Percentiles rank a stretch among this genome's conserved stretches.
These are phyloP conservation scores for Zygosaccharomyces gambellarensis DNA, from an alignment of 805 yeast genomes.

Conservation along the genomic window DNA sequence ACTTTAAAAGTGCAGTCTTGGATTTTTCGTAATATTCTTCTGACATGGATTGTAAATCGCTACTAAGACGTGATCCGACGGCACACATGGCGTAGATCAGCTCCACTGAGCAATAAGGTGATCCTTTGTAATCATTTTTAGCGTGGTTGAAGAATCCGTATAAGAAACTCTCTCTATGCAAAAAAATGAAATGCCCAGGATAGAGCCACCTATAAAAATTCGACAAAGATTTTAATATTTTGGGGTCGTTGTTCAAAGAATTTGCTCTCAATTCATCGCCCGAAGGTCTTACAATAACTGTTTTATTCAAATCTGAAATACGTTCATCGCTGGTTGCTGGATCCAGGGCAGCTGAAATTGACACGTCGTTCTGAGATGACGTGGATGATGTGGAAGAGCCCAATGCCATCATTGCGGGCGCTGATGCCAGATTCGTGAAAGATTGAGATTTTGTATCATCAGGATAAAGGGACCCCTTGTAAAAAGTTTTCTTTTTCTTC, in stretches of 20 bases:
- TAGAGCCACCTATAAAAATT: conserved; percentile 57
- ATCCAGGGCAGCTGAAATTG: background rate
- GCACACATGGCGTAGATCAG: conserved; percentile 55
- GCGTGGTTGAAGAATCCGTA: conserved; percentile 57
- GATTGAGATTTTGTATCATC: conserved; percentile 30
- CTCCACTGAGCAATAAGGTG: conserved; percentile 51
- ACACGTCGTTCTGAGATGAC: conserved; percentile 1
- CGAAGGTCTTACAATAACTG: conserved; percentile 29
- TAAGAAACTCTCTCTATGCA: conserved; percentile 59
- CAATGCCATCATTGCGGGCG: conserved; percentile 14
- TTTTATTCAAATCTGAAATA: conserved; percentile 33
- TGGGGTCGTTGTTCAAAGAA: conserved; percentile 28
- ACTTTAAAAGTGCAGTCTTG: conserved; percentile 38
- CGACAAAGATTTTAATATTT: conserved; percentile 30
- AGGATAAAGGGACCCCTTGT: conserved; percentile 34
- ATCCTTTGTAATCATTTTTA: conserved; percentile 36
- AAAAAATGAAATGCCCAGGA: conserved; percentile 57
- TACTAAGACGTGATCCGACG: conserved; percentile 50
- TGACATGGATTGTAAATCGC: conserved; percentile 39
- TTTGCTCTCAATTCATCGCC: conserved; percentile 14
- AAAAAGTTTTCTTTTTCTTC: conserved; percentile 21
- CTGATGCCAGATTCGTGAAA: conserved; percentile 5
- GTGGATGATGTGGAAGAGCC: conserved; percentile 11
- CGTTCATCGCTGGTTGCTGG: conserved; percentile 18
- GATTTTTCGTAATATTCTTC: conserved; percentile 45